Percentiles rank a stretch among this genome's conserved stretches.
These are phyloP conservation scores for Verticillium nubilum DNA, from an alignment of 2,329 filamentous ascomycete genomes.

Conservation along the genomic window DNA sequence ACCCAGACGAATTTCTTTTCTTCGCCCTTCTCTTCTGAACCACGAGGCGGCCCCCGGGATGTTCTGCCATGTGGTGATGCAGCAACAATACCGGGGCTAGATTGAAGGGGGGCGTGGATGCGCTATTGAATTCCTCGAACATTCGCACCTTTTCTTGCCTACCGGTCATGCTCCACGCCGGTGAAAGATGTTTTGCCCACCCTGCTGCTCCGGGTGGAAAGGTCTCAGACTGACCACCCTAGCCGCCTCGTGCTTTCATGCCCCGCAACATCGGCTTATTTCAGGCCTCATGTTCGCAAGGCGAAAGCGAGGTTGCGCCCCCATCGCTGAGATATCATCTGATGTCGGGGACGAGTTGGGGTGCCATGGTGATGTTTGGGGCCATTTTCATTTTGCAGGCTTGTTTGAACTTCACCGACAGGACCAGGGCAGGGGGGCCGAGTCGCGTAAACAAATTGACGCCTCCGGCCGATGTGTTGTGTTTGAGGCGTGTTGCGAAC, in stretches of 20 bases:
- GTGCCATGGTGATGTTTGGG: background rate
- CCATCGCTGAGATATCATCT: background rate
- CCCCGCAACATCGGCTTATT: background rate
- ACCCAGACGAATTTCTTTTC: background rate
- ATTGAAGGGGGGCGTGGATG: background rate
- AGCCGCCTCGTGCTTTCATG: background rate
- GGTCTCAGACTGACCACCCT: background rate
- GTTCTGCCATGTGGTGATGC: background rate
- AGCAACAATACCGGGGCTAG: background rate
- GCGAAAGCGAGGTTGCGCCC: background rate
- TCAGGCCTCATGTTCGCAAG: background rate
- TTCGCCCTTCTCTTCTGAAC: background rate
- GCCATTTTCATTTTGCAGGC: slow-evolving; percentile 1
- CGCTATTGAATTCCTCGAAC: background rate
- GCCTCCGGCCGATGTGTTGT: slow-evolving; percentile 5
- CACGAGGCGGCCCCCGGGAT: background rate
- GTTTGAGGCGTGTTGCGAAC: slow-evolving; percentile 23
- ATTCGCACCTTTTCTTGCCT: background rate
- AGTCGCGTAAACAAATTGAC: slow-evolving; percentile 13
- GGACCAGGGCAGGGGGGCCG: background rate
- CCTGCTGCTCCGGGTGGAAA: background rate
- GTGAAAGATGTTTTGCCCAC: background rate
- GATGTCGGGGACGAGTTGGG: background rate
- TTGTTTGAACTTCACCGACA: slow-evolving; percentile 1
- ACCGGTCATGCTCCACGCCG: background rate